phyloP scores from a whole-genome alignment of 2,329 filamentous ascomycete species.

The Pseudogymnoascus sp. region DNA sequence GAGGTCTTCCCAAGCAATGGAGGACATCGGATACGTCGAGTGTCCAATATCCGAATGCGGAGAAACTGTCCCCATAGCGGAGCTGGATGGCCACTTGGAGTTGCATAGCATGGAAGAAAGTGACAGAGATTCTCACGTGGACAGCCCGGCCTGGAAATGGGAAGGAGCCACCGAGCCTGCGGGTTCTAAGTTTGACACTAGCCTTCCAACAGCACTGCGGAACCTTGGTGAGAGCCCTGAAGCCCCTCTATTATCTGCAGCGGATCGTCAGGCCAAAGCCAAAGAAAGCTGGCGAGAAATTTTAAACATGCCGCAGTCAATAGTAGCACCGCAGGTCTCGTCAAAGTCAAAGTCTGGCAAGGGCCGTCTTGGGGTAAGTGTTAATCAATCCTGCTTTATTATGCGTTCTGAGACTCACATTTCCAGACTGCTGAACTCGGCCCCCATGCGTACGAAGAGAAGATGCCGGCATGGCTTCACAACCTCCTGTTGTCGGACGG shows the following conservation, averaged over 20 bases:
- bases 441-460: constrained; percentile 61
- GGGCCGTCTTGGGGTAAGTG: constrained; percentile 27
- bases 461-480: constrained; percentile 64
- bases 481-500: constrained; percentile 52
- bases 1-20: constrained; percentile 17
- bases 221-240: constrained; percentile 17
- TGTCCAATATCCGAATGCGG: constrained; percentile 51
- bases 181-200: constrained; percentile 17
- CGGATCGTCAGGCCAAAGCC: constrained; percentile 15
- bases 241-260: constrained; percentile 8
- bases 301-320: constrained; percentile 25
- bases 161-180: constrained; percentile 7
- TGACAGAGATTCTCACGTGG: constrained; percentile 11
- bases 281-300: constrained; percentile 26
- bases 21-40: constrained; percentile 36
- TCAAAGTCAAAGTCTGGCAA: constrained; percentile 14
- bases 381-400: neutral
- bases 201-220: constrained; percentile 19
- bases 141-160: constrained; percentile 4
- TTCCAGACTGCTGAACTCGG: constrained; percentile 52
- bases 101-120: constrained; percentile 35
- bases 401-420: constrained; percentile 15
- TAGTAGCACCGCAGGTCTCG: neutral
- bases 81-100: constrained; percentile 51
- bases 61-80: constrained; percentile 43